These are phyloP conservation scores for Citrus sinensis DNA, from an alignment of 345 rosid species.

Conservation along the genomic window DVS_A1.0 CM039165.1:36034501-36035000, in stretches of 20 bases:
- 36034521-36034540: too few relatives aligned
- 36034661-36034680: too few relatives aligned
- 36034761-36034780: background rate
- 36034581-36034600: too few relatives aligned
- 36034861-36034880: constrained; percentile 19
- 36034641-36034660: too few relatives aligned
- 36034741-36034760: constrained; percentile 6
- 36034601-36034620: too few relatives aligned
- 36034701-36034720: background rate
- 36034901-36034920: constrained; percentile 2
- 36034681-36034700: background rate
- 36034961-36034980: background rate
- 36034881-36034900: constrained; percentile 8
- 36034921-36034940: background rate
- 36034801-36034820: background rate
- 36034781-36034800: background rate
- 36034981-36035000: background rate
- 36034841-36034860: constrained; percentile 29
- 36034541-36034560: too few relatives aligned
- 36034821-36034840: background rate
- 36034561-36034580: too few relatives aligned
- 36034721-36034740: background rate
- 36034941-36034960: background rate
- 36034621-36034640: too few relatives aligned
- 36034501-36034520: too few relatives aligned